These are phyloP conservation scores for Anthracocystis panici-leucophaei DNA, from an alignment of 1,284 basidiomycete genomes.

Conservation along the genomic window DNA sequence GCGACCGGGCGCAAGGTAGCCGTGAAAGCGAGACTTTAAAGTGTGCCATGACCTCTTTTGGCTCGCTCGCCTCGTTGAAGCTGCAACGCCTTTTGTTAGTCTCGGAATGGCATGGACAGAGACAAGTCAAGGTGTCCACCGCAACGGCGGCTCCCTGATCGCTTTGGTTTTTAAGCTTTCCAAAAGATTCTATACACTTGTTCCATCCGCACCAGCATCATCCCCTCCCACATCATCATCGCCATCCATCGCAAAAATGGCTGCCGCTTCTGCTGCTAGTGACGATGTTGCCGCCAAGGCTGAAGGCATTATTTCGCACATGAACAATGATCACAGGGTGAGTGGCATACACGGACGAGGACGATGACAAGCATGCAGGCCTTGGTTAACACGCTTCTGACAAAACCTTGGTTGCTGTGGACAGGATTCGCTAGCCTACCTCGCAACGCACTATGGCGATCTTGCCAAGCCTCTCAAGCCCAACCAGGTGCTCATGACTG, in stretches of 20 bases:
- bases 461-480: constrained; percentile 37
- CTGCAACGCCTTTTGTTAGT: background rate
- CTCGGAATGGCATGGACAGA: background rate
- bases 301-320: constrained; percentile 46
- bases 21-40: constrained; percentile 21
- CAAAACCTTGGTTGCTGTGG: too few species aligned
- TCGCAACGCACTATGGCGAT: constrained; percentile 47
- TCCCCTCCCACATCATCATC: constrained; percentile 1
- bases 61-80: too few species aligned
- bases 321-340: constrained; percentile 57
- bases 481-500: constrained; percentile 45
- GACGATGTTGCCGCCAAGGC: constrained; percentile 51
- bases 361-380: background rate
- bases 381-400: background rate
- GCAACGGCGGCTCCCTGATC: background rate
- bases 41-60: background rate
- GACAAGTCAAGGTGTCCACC: background rate
- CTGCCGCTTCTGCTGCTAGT: constrained; percentile 3
- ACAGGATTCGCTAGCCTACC: constrained; percentile 51
- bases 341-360: background rate
- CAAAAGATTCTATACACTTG: constrained; percentile 5
- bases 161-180: constrained; percentile 1
- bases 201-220: constrained; percentile 7
- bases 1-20: constrained; percentile 9
- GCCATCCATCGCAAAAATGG: constrained; percentile 11